These are phyloP conservation scores for Lactifluus pinguis DNA, from an alignment of 768 basidiomycete genomes.

Conservation along the genomic window DNA sequence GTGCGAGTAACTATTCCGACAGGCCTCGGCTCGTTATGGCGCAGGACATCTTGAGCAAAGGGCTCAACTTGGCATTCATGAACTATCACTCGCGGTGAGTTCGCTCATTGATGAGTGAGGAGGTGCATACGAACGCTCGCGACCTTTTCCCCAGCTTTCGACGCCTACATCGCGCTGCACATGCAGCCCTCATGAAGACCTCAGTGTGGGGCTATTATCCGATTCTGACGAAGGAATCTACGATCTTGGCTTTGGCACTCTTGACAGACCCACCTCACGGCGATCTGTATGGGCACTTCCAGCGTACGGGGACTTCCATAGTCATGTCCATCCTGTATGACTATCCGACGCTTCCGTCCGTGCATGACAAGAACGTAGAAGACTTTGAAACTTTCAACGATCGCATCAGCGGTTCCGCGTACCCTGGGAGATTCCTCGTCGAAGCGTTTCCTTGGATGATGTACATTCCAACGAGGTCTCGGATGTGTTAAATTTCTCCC, in stretches of 20 bases:
- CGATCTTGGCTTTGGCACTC: slow-evolving; percentile 23
- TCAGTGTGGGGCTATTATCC: slow-evolving; percentile 20
- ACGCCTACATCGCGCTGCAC: slow-evolving; percentile 26
- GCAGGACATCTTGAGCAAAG: slow-evolving; percentile 7
- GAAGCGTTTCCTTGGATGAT: slow-evolving; percentile 11
- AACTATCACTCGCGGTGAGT: neutral
- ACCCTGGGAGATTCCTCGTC: neutral
- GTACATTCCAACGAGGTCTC: slow-evolving; percentile 4
- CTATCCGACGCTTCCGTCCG: slow-evolving; percentile 1
- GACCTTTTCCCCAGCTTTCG: slow-evolving; percentile 24
- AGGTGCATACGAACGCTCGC: neutral
- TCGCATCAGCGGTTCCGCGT: neutral
- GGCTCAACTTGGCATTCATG: neutral
- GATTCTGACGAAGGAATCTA: slow-evolving; percentile 25
- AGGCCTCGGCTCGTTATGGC: slow-evolving; percentile 15
- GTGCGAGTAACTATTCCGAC: slow-evolving; percentile 24
- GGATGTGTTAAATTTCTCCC: neutral
- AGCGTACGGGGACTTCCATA: slow-evolving; percentile 22
- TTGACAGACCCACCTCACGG: slow-evolving; percentile 20
- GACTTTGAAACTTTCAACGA: neutral
- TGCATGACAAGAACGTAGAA: neutral
- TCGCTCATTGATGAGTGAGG: neutral
- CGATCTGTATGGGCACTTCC: slow-evolving; percentile 25
- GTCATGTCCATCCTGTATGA: slow-evolving; percentile 24
- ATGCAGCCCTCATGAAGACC: slow-evolving; percentile 25